Evolutionary conservation across 1,284 basidiomycete species (phyloP).

Genomic region (Volvariella surrecta): DNA sequence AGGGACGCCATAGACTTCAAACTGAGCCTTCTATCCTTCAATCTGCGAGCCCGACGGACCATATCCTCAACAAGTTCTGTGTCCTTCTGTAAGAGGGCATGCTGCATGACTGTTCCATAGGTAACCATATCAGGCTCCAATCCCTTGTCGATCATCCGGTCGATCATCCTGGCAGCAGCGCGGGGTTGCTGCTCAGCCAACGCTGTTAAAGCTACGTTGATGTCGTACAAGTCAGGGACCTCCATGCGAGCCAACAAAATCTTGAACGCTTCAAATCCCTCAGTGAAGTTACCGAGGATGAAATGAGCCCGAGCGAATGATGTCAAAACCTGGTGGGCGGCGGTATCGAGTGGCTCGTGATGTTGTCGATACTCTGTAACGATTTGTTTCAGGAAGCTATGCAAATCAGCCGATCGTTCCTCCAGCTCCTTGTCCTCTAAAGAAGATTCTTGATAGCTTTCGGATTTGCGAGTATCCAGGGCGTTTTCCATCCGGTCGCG

Average conservation of each 20-base stretch:
- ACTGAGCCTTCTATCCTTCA: constrained; percentile 27
- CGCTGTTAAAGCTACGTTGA: constrained; percentile 51
- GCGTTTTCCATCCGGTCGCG: constrained; percentile 11
- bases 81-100: constrained; percentile 39
- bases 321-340: constrained; percentile 44
- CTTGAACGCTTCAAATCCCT: constrained; percentile 41
- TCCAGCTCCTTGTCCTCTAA: constrained; percentile 9
- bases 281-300: constrained; percentile 38
- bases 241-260: constrained; percentile 38
- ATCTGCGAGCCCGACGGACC: constrained; percentile 26
- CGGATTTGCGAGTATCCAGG: constrained; percentile 3
- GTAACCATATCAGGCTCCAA: constrained; percentile 41
- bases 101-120: constrained; percentile 53
- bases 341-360: constrained; percentile 37
- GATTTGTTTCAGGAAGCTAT: constrained; percentile 36
- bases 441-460: constrained; percentile 4
- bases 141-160: constrained; percentile 37
- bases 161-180: constrained; percentile 35
- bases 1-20: constrained; percentile 40
- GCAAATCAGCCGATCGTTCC: constrained; percentile 21
- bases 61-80: constrained; percentile 33
- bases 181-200: constrained; percentile 41
- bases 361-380: constrained; percentile 31
- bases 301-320: constrained; percentile 55
- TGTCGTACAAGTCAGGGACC: constrained; percentile 50